Evolutionary conservation across 208 protist genomes (phyloP).

Genomic region (Leishmania tropica): DNA sequence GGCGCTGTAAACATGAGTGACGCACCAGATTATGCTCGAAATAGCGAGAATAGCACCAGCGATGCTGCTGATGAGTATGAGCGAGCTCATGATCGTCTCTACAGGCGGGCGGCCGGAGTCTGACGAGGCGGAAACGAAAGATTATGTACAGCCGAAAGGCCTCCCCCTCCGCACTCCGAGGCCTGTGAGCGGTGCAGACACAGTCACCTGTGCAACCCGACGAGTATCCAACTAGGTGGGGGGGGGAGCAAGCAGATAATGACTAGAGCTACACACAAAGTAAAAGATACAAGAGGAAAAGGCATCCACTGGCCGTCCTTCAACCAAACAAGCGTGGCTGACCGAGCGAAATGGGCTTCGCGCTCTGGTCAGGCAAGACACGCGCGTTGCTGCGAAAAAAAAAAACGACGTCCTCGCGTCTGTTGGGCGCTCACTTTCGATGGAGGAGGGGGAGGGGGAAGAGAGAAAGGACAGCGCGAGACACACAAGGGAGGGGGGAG

Average conservation of each 20-base stretch:
- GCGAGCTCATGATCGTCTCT: neutral
- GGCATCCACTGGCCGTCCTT: neutral
- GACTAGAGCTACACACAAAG: neutral
- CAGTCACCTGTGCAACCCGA: neutral
- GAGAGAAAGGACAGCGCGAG: neutral
- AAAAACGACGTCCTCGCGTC: neutral
- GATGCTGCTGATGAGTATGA: slow-evolving; percentile 2
- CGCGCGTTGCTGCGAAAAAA: neutral
- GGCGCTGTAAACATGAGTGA: neutral
- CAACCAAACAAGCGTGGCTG: neutral
- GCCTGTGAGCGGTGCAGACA: neutral
- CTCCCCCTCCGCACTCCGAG: neutral
- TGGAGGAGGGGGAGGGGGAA: neutral
- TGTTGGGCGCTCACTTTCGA: neutral
- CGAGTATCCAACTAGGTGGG: neutral
- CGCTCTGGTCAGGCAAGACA: neutral
- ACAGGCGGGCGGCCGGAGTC: neutral
- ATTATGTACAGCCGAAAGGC: neutral
- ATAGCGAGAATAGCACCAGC: neutral
- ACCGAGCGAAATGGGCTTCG: neutral
- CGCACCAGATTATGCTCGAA: neutral
- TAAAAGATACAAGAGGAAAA: neutral
- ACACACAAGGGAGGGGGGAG: too few species aligned
- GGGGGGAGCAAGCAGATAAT: too few species aligned
- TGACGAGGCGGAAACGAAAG: neutral